Base-by-base conservation (phyloP, 495 filamentous ascomycete species). In the Lophium mytilinum region DNA sequence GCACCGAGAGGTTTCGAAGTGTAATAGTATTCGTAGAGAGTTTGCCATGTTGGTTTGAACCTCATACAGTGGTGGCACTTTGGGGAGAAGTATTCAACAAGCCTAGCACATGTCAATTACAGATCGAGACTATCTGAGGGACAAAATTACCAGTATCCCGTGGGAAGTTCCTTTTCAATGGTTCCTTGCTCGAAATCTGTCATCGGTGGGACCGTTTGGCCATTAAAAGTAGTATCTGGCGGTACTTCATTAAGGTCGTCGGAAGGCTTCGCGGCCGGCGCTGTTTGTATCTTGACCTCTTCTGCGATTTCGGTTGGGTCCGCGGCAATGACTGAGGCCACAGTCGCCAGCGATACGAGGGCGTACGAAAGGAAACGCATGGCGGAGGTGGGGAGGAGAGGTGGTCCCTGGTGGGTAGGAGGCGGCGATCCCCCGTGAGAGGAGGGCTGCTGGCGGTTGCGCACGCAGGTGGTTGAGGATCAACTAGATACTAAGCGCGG, bases 11-110 rank as follows among this genome's bases (percentile, higher is more conserved):
- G 84, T 64, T 88, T 83, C n/a, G 88, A 93, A 7, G 92, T 96
- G 70, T 91, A 95, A 74, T 96, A 96, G 72, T 83, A 96, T 70
- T 97, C 93, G 73, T 95, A 95, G 19, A 95, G 74, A 7, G 92
- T 95, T 74, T 96, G 89, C 78, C 83, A 97, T 50, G 80, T 84
- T 24, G 94, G 94, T 36, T 88, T 89, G 62, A 88, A 83, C 40
- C 77, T 75, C 62, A 78, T 74, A 73, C 94, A 97, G 72, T 97
- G 93, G 39, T 73, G 74, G 68, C 91, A 96, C 21, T 76, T 80
- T 9, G 84, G 86, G 50, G 87, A 90, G 68, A 83, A 88, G 68
- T 84, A 81, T 68, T 91, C 88, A 19, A 91, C 77, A 61, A 90
- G 78, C 84, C 84, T 86, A 35, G 11, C 21, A 37, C 9, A 33